Evolutionary conservation across 108 stramenopile species (phyloP).

Genomic region (Cyclotella kingstonii): DNA sequence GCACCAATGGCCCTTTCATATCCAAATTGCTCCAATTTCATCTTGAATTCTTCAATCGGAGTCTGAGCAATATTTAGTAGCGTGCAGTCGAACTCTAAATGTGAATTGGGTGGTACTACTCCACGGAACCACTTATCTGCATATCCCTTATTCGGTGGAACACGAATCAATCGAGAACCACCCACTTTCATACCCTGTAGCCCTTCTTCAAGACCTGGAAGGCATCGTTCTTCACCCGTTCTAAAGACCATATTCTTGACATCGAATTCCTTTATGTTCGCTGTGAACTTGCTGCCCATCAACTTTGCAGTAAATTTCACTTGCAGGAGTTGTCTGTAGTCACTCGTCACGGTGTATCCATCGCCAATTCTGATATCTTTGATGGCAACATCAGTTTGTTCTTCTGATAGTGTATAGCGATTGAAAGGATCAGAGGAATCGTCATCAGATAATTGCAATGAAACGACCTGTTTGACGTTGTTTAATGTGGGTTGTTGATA

Average conservation of each 20-base stretch:
- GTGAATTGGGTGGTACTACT: constrained; percentile 38
- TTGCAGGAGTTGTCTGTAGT: constrained; percentile 27
- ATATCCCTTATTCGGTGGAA: constrained; percentile 42
- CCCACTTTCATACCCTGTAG: constrained; percentile 43
- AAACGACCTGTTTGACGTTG: too few relatives aligned
- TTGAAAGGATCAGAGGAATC: constrained; percentile 40
- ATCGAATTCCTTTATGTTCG: constrained; percentile 32
- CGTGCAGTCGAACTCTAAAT: constrained; percentile 42
- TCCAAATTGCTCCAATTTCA: constrained; percentile 46
- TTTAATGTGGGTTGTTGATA: too few relatives aligned
- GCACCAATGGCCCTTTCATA: constrained; percentile 33
- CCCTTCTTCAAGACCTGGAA: constrained; percentile 42
- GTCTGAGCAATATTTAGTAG: constrained; percentile 27
- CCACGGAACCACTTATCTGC: constrained; percentile 42
- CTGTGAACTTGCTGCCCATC: constrained; percentile 30
- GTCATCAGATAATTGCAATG: too few relatives aligned
- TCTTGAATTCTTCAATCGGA: constrained; percentile 35
- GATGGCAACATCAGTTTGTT: constrained; percentile 31
- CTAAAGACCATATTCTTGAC: constrained; percentile 37
- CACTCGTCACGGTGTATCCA: constrained; percentile 18
- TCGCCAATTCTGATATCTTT: constrained; percentile 24
- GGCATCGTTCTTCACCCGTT: constrained; percentile 29
- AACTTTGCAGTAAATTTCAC: constrained; percentile 35
- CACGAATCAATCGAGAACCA: constrained; percentile 22
- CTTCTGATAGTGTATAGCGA: constrained; percentile 13